Percentiles rank a stretch among this genome's conserved stretches.
These are phyloP conservation scores for Cyclotella distinguenda DNA, from an alignment of 108 stramenopile species.

Conservation along the genomic window DNA sequence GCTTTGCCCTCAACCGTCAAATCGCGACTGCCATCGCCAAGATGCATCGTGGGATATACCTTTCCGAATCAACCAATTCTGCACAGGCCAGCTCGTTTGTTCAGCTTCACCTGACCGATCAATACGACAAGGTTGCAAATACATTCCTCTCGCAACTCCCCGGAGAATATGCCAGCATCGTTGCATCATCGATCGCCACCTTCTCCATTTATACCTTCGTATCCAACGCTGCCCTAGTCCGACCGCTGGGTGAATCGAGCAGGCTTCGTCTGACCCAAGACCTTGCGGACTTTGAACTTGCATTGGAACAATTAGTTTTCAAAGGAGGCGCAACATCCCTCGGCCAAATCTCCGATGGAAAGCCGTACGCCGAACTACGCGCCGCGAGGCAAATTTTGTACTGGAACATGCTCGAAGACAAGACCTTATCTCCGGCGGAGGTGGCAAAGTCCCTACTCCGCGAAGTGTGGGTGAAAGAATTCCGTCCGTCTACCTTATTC, in stretches of 20 bases:
- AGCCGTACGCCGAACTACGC: slow-evolving; percentile 83
- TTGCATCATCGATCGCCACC: slow-evolving; percentile 71
- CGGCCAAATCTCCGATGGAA: slow-evolving; percentile 69
- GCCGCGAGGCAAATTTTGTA: slow-evolving; percentile 84
- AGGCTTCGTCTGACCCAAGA: slow-evolving; percentile 80
- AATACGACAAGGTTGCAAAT: slow-evolving; percentile 61
- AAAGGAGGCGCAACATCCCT: slow-evolving; percentile 56
- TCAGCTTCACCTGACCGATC: slow-evolving; percentile 59
- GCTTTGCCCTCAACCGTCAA: slow-evolving; percentile 62
- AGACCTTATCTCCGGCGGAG: slow-evolving; percentile 44
- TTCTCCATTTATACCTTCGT: slow-evolving; percentile 85
- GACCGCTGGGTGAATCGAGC: slow-evolving; percentile 72
- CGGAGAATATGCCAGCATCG: slow-evolving; percentile 53
- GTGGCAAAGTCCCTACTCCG: slow-evolving; percentile 72
- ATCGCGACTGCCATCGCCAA: slow-evolving; percentile 58
- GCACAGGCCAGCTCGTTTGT: slow-evolving; percentile 62
- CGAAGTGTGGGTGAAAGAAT: slow-evolving; percentile 81
- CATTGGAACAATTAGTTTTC: slow-evolving; percentile 74
- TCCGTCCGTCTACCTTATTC: slow-evolving; percentile 80
- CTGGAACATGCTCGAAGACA: slow-evolving; percentile 83
- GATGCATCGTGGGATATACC: slow-evolving; percentile 78
- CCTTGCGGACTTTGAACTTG: slow-evolving; percentile 82
- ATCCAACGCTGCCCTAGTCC: slow-evolving; percentile 73
- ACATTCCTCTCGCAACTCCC: slow-evolving; percentile 69
- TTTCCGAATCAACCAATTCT: slow-evolving; percentile 35